phyloP scores from a whole-genome alignment of 495 filamentous ascomycete species.

The Bryoglossum gracile region DNA sequence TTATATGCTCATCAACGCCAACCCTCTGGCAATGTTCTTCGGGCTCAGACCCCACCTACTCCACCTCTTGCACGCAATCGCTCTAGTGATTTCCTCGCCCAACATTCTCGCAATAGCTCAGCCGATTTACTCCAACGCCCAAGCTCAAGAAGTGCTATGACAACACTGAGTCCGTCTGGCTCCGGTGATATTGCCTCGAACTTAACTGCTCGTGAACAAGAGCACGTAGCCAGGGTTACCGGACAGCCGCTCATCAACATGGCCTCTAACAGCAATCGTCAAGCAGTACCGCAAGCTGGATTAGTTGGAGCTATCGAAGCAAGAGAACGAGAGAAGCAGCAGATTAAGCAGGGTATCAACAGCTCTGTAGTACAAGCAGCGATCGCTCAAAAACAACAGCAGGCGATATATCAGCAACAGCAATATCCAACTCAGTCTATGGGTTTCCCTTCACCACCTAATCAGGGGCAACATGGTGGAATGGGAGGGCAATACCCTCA shows the following conservation, averaged over 20 bases:
- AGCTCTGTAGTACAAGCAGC: slow-evolving; percentile 71
- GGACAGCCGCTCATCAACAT: slow-evolving; percentile 74
- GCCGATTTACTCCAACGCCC: slow-evolving; percentile 34
- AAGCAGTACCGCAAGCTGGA: slow-evolving; percentile 45
- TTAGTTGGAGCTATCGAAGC: slow-evolving; percentile 71
- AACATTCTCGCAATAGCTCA: slow-evolving; percentile 42
- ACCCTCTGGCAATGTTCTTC: slow-evolving; percentile 46
- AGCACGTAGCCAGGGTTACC: slow-evolving; percentile 83
- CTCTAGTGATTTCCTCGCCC: slow-evolving; percentile 50
- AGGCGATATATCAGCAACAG: slow-evolving; percentile 7
- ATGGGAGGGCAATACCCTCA: slow-evolving; percentile 14
- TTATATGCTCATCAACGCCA: slow-evolving; percentile 52
- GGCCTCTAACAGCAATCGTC: slow-evolving; percentile 38
- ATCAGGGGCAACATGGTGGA: not conserved
- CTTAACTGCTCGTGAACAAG: slow-evolving; percentile 88
- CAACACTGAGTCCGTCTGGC: slow-evolving; percentile 16
- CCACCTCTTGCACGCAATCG: slow-evolving; percentile 37
- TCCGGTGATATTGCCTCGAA: slow-evolving; percentile 51
- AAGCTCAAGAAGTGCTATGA: slow-evolving; percentile 28
- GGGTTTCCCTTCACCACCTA: not conserved
- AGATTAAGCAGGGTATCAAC: slow-evolving; percentile 63
- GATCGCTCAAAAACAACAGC: slow-evolving; percentile 23
- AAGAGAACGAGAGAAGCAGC: slow-evolving; percentile 64
- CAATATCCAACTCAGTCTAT: slow-evolving; percentile 9
- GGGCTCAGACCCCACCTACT: slow-evolving; percentile 35